Evolutionary conservation across 176 grass and related monocot genomes (phyloP).

Genomic region (Dactylis glomerata): DNA sequence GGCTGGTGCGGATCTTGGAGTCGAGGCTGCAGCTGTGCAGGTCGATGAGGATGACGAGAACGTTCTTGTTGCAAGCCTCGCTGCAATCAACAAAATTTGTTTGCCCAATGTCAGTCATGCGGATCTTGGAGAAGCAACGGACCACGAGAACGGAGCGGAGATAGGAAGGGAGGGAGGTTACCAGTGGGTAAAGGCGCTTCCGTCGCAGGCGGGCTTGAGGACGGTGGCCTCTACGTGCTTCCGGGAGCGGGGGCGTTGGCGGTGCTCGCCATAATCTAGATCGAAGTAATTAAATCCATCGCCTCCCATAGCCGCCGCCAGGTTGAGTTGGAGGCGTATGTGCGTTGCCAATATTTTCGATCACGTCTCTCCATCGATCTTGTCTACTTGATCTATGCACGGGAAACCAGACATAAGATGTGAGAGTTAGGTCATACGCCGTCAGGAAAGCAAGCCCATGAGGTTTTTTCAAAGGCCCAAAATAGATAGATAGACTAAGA

Average conservation of each 20-base stretch:
- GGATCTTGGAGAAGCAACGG: background rate
- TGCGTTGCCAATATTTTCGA: too few relatives aligned
- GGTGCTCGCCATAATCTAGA: constrained; percentile 47
- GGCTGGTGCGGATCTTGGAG: constrained; percentile 67
- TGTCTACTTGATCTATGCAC: too few relatives aligned
- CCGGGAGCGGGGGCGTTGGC: constrained; percentile 31
- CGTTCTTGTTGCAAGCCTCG: constrained; percentile 81
- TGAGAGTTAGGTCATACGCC: too few relatives aligned
- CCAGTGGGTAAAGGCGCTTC: constrained; percentile 89
- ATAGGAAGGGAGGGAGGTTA: background rate
- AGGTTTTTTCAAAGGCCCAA: too few relatives aligned
- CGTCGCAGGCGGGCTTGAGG: constrained; percentile 81
- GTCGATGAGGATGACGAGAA: constrained; percentile 80
- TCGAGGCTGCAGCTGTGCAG: constrained; percentile 93
- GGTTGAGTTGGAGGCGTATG: too few relatives aligned
- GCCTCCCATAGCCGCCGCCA: too few relatives aligned
- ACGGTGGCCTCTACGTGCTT: constrained; percentile 75
- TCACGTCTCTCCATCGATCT: too few relatives aligned
- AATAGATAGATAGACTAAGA: too few relatives aligned
- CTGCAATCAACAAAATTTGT: constrained; percentile 16
- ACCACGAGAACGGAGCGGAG: background rate
- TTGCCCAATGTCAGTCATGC: background rate
- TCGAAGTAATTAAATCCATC: too few relatives aligned
- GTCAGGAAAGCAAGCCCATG: too few relatives aligned
- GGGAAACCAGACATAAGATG: too few relatives aligned